A percentile compares a stretch with the other conserved stretches of the same genome.
Evolutionary conservation across 352 stramenopile genomes (phyloP).

Genomic region (Pythium utonaiense): DNA sequence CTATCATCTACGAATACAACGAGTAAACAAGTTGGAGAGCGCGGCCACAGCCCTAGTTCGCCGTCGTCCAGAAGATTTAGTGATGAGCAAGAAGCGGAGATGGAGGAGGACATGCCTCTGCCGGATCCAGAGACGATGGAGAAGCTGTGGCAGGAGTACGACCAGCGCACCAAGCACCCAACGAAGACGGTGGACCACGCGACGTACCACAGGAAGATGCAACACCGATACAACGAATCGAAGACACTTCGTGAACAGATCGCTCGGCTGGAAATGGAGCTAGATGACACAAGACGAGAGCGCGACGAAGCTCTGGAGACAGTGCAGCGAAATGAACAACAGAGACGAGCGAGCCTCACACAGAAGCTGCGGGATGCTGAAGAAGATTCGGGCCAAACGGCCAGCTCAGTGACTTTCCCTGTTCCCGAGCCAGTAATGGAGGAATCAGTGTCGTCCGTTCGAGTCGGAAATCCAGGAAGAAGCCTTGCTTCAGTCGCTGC

Average conservation of each 20-base stretch:
- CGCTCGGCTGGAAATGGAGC: conserved; percentile 38
- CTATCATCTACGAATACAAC: neutral
- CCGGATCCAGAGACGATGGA: conserved; percentile 45
- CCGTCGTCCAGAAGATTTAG: neutral
- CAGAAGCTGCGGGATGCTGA: neutral
- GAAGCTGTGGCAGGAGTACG: conserved; percentile 62
- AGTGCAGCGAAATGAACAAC: conserved; percentile 6
- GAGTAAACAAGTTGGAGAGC: neutral
- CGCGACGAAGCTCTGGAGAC: conserved; percentile 32
- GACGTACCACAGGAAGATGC: conserved; percentile 70
- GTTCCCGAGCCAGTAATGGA: neutral
- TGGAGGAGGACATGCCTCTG: conserved; percentile 1
- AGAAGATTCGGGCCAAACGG: neutral
- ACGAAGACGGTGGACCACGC: conserved; percentile 43
- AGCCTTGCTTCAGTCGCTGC: conserved; percentile 9
- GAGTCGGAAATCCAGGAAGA: neutral
- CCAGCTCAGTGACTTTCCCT: neutral
- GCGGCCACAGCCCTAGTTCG: neutral
- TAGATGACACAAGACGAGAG: conserved; percentile 31
- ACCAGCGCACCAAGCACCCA: conserved; percentile 39
- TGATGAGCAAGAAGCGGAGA: neutral
- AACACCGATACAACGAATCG: conserved; percentile 62
- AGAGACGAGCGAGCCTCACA: neutral
- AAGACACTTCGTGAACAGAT: conserved; percentile 52
- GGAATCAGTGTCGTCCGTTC: neutral